A percentile compares a stretch with the other conserved stretches of the same genome.
phyloP scores from a whole-genome alignment of 345 rosid species.

The Salix dunnii region DNA sequence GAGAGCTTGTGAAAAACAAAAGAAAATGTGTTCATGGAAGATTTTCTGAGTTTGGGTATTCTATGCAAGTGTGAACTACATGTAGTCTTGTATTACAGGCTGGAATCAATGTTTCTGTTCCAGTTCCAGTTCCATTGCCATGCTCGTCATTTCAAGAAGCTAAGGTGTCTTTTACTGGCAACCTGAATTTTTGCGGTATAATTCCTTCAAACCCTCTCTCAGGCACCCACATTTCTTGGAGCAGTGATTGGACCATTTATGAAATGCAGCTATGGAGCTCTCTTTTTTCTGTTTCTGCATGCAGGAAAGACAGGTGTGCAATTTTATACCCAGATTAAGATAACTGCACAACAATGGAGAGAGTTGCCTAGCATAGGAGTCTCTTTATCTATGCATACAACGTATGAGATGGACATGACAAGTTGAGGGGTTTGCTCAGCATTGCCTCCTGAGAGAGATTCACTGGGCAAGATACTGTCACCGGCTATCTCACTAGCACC shows the following conservation, averaged over 20 bases:
- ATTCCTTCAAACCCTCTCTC: background rate
- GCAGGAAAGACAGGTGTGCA: constrained; percentile 95
- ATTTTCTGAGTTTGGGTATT: background rate
- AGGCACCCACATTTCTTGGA: background rate
- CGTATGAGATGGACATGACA: constrained; percentile 2
- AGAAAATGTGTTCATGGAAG: background rate
- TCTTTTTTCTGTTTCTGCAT: background rate
- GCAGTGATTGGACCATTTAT: constrained; percentile 4
- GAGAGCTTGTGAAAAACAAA: constrained; percentile 1
- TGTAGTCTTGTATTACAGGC: constrained; percentile 36
- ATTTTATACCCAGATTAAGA: constrained; percentile 86
- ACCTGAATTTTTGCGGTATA: constrained; percentile 86
- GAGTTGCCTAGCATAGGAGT: constrained; percentile 66
- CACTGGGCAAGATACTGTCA: background rate
- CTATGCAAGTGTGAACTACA: background rate
- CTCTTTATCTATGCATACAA: constrained; percentile 85
- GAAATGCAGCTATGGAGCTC: background rate
- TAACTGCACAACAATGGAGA: constrained; percentile 95
- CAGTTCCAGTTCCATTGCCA: constrained; percentile 90
- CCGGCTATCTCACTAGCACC: constrained; percentile 8
- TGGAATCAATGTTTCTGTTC: constrained; percentile 93
- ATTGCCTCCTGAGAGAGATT: constrained; percentile 24
- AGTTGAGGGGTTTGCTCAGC: constrained; percentile 29
- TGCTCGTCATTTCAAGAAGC: constrained; percentile 89
- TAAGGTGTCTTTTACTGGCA: constrained; percentile 91